These are phyloP conservation scores for Moesziomyces parantarcticus DNA, from an alignment of 1,284 basidiomycete genomes.

Conservation along the genomic window DNA sequence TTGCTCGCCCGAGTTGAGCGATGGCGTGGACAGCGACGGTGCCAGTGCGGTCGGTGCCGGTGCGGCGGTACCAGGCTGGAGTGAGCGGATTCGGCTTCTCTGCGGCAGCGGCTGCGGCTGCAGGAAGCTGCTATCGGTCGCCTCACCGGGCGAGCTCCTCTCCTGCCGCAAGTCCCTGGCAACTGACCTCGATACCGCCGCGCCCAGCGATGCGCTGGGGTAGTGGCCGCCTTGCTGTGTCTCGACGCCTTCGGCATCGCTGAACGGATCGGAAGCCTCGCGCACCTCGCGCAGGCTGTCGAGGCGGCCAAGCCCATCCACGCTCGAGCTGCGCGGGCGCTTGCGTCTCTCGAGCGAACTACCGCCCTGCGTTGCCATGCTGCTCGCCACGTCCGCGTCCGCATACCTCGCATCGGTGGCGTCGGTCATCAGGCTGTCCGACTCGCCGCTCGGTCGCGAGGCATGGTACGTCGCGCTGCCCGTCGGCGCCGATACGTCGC, in stretches of 20 bases:
- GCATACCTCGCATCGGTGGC: constrained; percentile 12
- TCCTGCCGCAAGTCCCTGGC: constrained; percentile 6
- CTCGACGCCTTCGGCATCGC: constrained; percentile 3
- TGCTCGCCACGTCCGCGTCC: constrained; percentile 31
- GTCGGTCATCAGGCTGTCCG: constrained; percentile 4
- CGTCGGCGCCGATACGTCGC: constrained; percentile 4
- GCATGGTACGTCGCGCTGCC: constrained; percentile 15
- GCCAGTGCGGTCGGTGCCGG: constrained; percentile 25
- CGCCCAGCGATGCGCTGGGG: constrained; percentile 41
- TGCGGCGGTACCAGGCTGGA: constrained; percentile 25
- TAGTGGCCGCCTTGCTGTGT: constrained; percentile 26
- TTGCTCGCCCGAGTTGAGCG: constrained; percentile 11
- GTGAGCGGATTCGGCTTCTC: constrained; percentile 25
- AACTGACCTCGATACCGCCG: constrained; percentile 33
- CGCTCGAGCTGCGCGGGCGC: constrained; percentile 27
- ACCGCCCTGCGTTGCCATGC: constrained; percentile 40
- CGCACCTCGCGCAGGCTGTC: constrained; percentile 35
- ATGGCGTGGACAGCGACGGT: constrained; percentile 28
- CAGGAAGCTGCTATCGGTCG: not conserved
- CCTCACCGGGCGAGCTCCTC: not conserved
- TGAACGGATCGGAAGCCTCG: constrained; percentile 24
- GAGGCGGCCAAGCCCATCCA: constrained; percentile 19
- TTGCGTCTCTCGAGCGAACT: constrained; percentile 19
- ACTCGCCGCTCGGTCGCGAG: constrained; percentile 7
- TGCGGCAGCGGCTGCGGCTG: constrained; percentile 20